These are phyloP conservation scores for Parietaria judaica DNA, from an alignment of 306 rosid genomes.

Conservation along the genomic window DNA sequence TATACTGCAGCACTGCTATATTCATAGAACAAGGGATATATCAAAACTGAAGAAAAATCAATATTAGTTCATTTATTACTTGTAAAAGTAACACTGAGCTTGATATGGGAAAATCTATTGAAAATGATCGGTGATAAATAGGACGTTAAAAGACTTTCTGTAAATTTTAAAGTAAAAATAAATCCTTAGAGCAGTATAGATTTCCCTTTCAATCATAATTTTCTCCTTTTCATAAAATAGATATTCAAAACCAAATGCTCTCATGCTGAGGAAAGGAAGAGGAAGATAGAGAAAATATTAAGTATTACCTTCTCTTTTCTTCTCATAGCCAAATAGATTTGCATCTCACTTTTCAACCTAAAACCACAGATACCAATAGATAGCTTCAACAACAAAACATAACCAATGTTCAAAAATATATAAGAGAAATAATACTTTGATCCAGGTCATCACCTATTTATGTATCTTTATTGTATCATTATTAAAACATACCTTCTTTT, in stretches of 20 bases:
- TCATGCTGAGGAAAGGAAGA: not conserved
- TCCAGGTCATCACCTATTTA: not conserved
- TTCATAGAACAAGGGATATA: not conserved
- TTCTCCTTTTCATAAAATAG: not conserved
- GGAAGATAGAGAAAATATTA: conserved; percentile 10
- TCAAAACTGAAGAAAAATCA: not conserved
- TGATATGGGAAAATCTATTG: too few relatives aligned
- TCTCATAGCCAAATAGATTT: conserved; percentile 46
- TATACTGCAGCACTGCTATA: not conserved
- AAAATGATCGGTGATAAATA: too few relatives aligned
- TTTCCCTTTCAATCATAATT: too few relatives aligned
- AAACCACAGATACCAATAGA: conserved; percentile 27
- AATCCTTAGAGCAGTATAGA: too few relatives aligned
- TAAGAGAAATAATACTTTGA: not conserved
- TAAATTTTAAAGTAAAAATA: too few relatives aligned
- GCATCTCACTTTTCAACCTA: conserved; percentile 84
- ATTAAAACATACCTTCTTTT: conserved; percentile 60
- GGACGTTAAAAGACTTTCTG: too few relatives aligned
- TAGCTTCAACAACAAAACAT: not conserved
- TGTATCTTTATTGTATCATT: not conserved
- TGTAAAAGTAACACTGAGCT: too few relatives aligned
- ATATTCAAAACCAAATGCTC: not conserved
- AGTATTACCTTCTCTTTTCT: conserved; percentile 56
- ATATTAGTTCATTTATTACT: too few relatives aligned
- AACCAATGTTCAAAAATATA: not conserved